These are phyloP conservation scores for Candida multigemmis DNA, from an alignment of 805 yeast genomes.

Conservation along the genomic window DNA sequence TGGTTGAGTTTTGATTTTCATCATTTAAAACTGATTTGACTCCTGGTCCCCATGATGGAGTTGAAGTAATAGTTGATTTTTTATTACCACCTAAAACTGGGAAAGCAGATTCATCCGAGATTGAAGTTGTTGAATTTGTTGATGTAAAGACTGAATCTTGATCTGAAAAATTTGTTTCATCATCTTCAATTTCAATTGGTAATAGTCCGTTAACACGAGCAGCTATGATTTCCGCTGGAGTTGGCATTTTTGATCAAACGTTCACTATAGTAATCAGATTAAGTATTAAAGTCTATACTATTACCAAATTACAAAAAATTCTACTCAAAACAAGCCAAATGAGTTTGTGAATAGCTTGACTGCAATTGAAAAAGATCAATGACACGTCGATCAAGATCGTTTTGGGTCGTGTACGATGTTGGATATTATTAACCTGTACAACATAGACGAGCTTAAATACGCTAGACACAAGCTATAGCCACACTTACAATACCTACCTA, in stretches of 20 bases:
- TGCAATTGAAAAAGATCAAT: too few species aligned
- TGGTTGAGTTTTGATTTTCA: slow-evolving; percentile 9
- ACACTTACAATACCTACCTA: too few species aligned
- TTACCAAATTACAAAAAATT: too few species aligned
- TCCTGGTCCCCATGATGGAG: slow-evolving; percentile 30
- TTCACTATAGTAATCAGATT: slow-evolving; percentile 3
- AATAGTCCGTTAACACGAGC: slow-evolving; percentile 22
- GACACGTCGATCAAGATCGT: too few species aligned
- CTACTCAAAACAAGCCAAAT: too few species aligned
- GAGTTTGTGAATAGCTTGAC: too few species aligned
- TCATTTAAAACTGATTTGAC: slow-evolving; percentile 12
- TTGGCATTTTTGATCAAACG: slow-evolving; percentile 20
- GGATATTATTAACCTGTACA: too few species aligned
- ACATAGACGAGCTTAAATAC: background rate
- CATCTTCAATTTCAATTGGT: slow-evolving; percentile 3
- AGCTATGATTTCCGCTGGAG: slow-evolving; percentile 42
- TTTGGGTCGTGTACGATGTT: too few species aligned
- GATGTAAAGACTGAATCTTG: slow-evolving; percentile 8
- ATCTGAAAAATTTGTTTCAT: slow-evolving; percentile 7
- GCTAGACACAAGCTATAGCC: slow-evolving; percentile 1
- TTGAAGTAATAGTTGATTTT: slow-evolving; percentile 16
- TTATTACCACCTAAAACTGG: slow-evolving; percentile 53
- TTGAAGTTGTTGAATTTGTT: slow-evolving; percentile 23
- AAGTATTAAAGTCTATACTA: too few species aligned
- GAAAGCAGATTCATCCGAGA: slow-evolving; percentile 48